A percentile compares a stretch with the other conserved stretches of the same genome.
phyloP scores from a whole-genome alignment of 768 basidiomycete species.

The Hemileccinum rubropunctum region DNA sequence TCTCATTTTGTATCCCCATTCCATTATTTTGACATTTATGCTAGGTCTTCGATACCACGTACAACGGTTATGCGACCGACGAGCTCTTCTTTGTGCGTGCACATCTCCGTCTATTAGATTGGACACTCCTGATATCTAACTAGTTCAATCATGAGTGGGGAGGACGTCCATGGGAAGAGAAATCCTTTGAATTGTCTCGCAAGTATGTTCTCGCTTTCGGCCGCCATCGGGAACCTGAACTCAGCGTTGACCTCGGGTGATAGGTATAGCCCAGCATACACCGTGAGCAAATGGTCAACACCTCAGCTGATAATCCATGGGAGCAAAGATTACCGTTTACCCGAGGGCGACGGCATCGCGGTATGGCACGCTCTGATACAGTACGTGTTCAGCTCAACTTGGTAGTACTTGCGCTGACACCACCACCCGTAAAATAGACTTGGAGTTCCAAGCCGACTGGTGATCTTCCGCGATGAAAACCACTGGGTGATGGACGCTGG shows the following conservation, averaged over 20 bases:
- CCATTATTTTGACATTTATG: background rate
- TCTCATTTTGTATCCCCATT: constrained; percentile 12
- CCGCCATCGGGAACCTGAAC: background rate
- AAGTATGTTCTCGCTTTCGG: constrained; percentile 41
- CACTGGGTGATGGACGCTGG: constrained; percentile 87
- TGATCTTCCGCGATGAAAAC: constrained; percentile 89
- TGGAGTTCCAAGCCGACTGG: constrained; percentile 69
- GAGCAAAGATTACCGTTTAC: constrained; percentile 84
- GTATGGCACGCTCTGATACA: constrained; percentile 86
- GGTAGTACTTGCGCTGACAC: background rate
- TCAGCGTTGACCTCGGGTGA: background rate
- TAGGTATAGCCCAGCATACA: constrained; percentile 78
- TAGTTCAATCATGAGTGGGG: constrained; percentile 89
- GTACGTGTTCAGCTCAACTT: constrained; percentile 40
- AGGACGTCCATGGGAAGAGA: constrained; percentile 72
- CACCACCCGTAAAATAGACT: constrained; percentile 40
- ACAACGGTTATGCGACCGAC: constrained; percentile 87
- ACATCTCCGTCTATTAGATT: background rate
- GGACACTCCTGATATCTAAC: background rate
- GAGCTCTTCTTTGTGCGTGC: constrained; percentile 82
- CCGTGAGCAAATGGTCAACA: constrained; percentile 80
- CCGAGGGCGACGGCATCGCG: constrained; percentile 80
- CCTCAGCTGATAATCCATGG: constrained; percentile 85
- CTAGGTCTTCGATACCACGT: constrained; percentile 72
- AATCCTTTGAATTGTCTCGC: constrained; percentile 49